Evolutionary conservation across 495 filamentous ascomycete genomes (phyloP).

Genomic region (Monascus purpureus): DNA sequence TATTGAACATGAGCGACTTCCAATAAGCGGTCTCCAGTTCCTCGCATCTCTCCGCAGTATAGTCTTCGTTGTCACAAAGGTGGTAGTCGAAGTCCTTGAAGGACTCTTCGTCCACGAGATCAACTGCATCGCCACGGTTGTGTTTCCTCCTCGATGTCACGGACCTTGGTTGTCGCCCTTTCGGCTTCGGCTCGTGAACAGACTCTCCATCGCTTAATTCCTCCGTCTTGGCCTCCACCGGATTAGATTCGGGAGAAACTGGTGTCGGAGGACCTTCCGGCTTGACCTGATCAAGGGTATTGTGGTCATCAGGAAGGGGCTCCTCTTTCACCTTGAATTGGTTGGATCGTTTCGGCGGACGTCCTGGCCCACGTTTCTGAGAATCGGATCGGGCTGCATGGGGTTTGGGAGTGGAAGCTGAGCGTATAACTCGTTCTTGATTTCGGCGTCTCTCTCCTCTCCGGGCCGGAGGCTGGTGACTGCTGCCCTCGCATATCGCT

Average conservation of each 20-base stretch:
- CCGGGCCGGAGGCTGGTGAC: constrained; percentile 90
- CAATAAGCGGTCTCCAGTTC: constrained; percentile 91
- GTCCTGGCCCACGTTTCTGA: constrained; percentile 33
- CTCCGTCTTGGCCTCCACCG: constrained; percentile 33
- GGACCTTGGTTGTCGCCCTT: constrained; percentile 42
- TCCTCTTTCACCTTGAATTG: constrained; percentile 32
- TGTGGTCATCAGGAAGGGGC: constrained; percentile 20
- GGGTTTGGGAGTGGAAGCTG: constrained; percentile 20
- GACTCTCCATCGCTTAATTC: constrained; percentile 38
- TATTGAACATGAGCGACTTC: constrained; percentile 89
- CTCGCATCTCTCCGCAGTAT: constrained; percentile 77
- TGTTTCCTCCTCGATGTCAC: constrained; percentile 62
- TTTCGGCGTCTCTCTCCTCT: constrained; percentile 76
- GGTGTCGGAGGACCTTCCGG: constrained; percentile 38
- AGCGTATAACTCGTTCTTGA: constrained; percentile 44
- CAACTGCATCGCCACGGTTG: constrained; percentile 54
- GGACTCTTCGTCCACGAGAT: constrained; percentile 66
- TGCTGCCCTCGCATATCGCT: constrained; percentile 75
- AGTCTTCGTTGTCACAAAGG: constrained; percentile 68
- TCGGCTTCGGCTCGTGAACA: constrained; percentile 28
- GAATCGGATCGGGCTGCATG: constrained; percentile 19
- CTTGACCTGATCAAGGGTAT: constrained; percentile 23
- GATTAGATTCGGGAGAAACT: constrained; percentile 35
- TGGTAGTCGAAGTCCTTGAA: constrained; percentile 85
- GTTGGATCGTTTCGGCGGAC: constrained; percentile 28